Base-by-base conservation (phyloP, 805 yeast genomes). In the Candida ficus region DNA sequence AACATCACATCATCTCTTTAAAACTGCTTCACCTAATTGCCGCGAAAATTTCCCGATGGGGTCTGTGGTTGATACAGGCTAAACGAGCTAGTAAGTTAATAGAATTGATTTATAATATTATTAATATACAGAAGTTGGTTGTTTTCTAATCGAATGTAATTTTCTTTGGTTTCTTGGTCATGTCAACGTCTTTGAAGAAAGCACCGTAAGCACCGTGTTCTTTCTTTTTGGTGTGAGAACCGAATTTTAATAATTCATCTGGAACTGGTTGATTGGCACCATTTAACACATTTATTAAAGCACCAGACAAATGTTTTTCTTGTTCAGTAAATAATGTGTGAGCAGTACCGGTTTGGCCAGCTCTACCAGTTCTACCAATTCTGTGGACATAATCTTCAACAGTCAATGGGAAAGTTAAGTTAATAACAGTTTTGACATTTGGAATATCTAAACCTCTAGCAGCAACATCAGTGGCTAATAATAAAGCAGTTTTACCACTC, bases 151-250 rank as follows among this genome's bases (percentile, higher is more conserved):
- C 56, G 21, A 93, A 53, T 9, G 88, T 88, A 55, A 91, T 87
- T 74, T 93, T 93, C 67, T 87, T 93, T 42, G 85, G 79, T 43
- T 90, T 90, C 61, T 82, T 80, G 48, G 78, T 68, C 73, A 86
- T 74, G 56, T 89, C 98, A 35, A 91, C 93, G 58, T 90, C 88
- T 61, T 91, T 93, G 72, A 70, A 93, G 71, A 93, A 93, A 1
- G 98, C 97, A 50, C 99, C 99, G 56, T 93, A 93, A n/a, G 91
- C 96, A 49, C 91, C 79, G 60, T 93, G 99, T 49, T 88, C 90
- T 71, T 93, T 93, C 83, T 90, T 91, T 67, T 93, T 93, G 10
- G 98, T 93, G 66, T 93, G 98, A 7, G 96, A 89, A 36, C 99
- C 99, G 54, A 91, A 93, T 63, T 90, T 91, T 60, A 87, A 73